Base-by-base conservation (phyloP, 1,284 basidiomycete species). In the Ceratorhiza oryzae-sativae region DNA sequence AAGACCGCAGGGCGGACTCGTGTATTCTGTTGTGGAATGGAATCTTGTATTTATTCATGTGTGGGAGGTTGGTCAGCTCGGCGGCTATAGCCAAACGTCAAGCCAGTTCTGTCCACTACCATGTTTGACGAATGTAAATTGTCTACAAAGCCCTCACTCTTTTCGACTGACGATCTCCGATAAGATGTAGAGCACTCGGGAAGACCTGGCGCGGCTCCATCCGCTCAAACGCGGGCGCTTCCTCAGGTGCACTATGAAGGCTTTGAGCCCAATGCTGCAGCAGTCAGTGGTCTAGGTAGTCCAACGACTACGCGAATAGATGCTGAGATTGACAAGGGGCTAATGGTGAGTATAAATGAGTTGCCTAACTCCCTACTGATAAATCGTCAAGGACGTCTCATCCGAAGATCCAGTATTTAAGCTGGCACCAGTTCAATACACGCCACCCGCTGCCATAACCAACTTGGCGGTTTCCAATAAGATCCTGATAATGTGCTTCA, bases 71-170 rank as follows among this genome's bases (percentile, higher is more conserved):
- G 13, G 68, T 71, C 27, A 71, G 55, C 68, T 36, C 23, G 68
- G 68, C 68, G 68, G 42, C 58, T 71, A 42, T 36, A 25, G n/a
- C 32, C 53, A 23, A 27, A 51, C 27, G 32, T 53, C 32, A 56
- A 30, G 20, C 55, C 9, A 42, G 42, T 46, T 25, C 25, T 23
- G 36, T n/a, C 55, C 27, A 30, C 56, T 27, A 41, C 46, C 55
- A 94, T 94, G 91, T 91, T 95, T 77, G 93, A 94, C 80, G 93
- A 95, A 73, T 94, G 93, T 92, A 78, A 85, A 90, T 82, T 25
- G 23, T 41, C 73, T 67, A 58, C 30, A 56, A 62, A 34, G 0
- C 42, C 3, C 9, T 39, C 15, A 27, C 62, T 32, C 32, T 32
- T 13, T 46, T 71, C 13, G 5, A 70, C 73, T 49, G 56, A 49